These are phyloP conservation scores for Helicostylum pulchrum DNA, from an alignment of 192 early-diverging fungal species.

Conservation along the genomic window DNA sequence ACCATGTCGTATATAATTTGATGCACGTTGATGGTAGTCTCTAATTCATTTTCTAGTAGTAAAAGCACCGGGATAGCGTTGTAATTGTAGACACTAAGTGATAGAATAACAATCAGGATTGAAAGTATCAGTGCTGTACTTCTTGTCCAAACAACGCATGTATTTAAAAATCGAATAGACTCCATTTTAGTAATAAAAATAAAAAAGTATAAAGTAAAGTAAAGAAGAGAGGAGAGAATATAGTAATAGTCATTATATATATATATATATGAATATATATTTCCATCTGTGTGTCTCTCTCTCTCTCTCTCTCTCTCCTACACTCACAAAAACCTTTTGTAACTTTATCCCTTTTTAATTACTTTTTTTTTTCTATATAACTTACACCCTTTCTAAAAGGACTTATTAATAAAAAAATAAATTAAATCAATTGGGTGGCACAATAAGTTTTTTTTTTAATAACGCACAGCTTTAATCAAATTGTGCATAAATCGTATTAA, in stretches of 20 bases:
- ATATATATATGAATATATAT: neutral
- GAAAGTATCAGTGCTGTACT: constrained; percentile 3
- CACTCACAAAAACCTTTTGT: constrained; percentile 1
- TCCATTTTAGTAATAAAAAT: neutral
- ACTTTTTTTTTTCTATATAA: too few species aligned
- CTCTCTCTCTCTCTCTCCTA: neutral
- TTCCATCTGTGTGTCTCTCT: too few species aligned
- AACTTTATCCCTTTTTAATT: neutral
- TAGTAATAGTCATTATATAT: too few species aligned
- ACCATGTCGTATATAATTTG: constrained; percentile 11
- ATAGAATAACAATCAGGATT: constrained; percentile 3
- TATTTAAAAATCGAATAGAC: neutral
- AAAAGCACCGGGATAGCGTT: constrained; percentile 12
- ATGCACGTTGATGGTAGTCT: neutral
- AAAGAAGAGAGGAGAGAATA: neutral
- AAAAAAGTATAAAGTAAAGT: neutral
- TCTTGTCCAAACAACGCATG: constrained; percentile 15
- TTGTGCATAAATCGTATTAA: too few species aligned
- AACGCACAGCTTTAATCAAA: too few species aligned
- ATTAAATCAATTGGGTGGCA: too few species aligned
- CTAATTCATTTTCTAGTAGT: neutral
- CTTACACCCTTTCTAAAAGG: too few species aligned
- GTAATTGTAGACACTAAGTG: constrained; percentile 7
- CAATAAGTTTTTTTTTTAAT: too few species aligned
- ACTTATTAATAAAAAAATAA: too few species aligned